Base-by-base conservation (phyloP, 495 filamentous ascomycete species). In the Bryoglossum gracile region DNA sequence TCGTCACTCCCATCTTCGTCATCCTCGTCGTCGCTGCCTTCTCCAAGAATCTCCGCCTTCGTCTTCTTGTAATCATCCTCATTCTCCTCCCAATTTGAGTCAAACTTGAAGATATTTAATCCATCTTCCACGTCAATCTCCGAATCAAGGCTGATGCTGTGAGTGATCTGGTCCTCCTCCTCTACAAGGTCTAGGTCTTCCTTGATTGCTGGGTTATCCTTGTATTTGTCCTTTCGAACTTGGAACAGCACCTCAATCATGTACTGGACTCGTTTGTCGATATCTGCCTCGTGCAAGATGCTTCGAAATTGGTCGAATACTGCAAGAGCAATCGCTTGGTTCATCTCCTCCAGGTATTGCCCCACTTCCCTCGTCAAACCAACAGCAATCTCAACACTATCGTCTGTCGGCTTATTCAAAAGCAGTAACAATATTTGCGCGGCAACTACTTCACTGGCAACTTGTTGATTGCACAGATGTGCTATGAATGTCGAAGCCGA, bases 211-310 rank as follows among this genome's bases (percentile, higher is more conserved):
- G 80, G 88, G 53, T 96, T 87, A 58, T 97, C 88, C 69, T 95
- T 96, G 70, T 91, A 99, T 41, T 84, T 82, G 64, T 97, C 92
- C 65, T 95, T 97, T 43, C 92, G 81, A 25, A 96, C 83, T 65
- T 97, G 89, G 66, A 99, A 97, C 46, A 99, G 70, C 8, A 96
- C 91, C 62, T 99, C 92, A 51, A 99, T 94, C 89, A 94, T 94
- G 64, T 96, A 97, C 68, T 97, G 92, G 24, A 90, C 87, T 48
- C 92, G 74, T 68, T 94, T 95, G 59, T 99, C 92, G 59, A 97
- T 91, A 59, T 89, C 88, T 28, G 87, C 87, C 62, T 97, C 94
- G 65, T 97, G 89, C 8, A 99, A 72, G 55, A 97, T 97, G 48
- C 80, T 89, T 43, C 92, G 71, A 69, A 99, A 94, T 62, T 95